Evolutionary conservation across 352 stramenopile genomes (phyloP), one percentile per base, ranked within the genome.

Genomic region (Thalassiosira pacifica): DNA sequence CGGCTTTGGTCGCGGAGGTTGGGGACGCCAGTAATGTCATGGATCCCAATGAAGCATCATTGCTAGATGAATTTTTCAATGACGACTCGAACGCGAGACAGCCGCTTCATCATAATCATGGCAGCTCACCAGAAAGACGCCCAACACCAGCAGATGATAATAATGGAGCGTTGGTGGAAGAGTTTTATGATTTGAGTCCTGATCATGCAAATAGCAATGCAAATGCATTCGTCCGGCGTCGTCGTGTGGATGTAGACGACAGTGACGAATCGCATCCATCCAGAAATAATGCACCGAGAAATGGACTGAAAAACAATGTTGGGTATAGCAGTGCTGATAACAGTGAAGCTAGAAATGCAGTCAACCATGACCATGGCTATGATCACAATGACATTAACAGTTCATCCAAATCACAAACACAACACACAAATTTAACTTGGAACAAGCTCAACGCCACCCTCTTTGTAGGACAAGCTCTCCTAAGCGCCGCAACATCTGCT

Each of bases 391-490:
- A 42, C 34, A 27, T 40, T 55, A 42, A 73, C 59, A 42, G 34
- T 10, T 48, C 19, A 65, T 52, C 34, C 18, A 42, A 42, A 42
- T 13, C 40, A 3, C 77, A 77, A 48, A 16, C 55, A 29, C 52
- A 60, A 45, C 60, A 27, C 11, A 24, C 72, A 19, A 67, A 72
- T 42, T 48, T 65, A 42, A 86, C 79, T 59, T 93, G 85, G 85
- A 95, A 93, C 79, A 72, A 81, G 76, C 83, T 94, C 0, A 95
- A 93, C 64, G 26, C 81, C 34, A 73, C 87, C 31, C 72, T 94
- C 0, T 93, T 89, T 70, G 59, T 83, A 16, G 79, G 76, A n/a
- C 83, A 90, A 52, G 48, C 66, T 48, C 79, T 93, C 19, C 76
- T 91, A 0, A 86, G 81, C 26, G 87, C 83, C 11, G 91, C 90